These are phyloP conservation scores for Hypomyces rosellus DNA, from an alignment of 2,329 filamentous ascomycete species.

Conservation along the genomic window DNA sequence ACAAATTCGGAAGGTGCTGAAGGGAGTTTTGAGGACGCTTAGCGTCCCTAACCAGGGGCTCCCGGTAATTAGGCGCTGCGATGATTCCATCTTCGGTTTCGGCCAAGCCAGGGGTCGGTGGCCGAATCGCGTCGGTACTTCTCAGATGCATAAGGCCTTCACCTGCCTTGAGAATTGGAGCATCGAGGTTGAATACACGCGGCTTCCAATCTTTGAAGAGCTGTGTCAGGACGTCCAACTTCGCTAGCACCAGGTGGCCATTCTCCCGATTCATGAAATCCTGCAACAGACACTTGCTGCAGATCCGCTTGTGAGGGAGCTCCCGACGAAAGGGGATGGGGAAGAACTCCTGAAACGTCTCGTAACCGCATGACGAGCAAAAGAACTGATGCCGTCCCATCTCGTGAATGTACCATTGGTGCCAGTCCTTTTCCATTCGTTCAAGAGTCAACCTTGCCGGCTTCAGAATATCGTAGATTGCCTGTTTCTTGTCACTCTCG, in stretches of 20 bases:
- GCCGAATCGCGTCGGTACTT: constrained; percentile 12
- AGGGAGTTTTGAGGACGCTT: constrained; percentile 27
- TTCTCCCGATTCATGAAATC: constrained; percentile 22
- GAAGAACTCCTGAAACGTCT: constrained; percentile 27
- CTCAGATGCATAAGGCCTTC: constrained; percentile 17
- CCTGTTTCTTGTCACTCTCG: constrained; percentile 12
- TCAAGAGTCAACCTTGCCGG: constrained; percentile 24
- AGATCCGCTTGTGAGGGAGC: constrained; percentile 17
- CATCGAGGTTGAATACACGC: constrained; percentile 24
- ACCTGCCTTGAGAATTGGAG: constrained; percentile 20
- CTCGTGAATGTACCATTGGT: constrained; percentile 17
- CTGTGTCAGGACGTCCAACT: constrained; percentile 11
- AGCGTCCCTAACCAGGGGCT: constrained; percentile 19
- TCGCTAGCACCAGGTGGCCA: constrained; percentile 22
- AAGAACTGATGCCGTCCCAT: constrained; percentile 22
- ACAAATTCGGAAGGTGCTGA: constrained; percentile 22
- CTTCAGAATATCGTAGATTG: constrained; percentile 28
- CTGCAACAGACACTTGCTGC: constrained; percentile 26
- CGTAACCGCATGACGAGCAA: constrained; percentile 30
- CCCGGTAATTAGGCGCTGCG: constrained; percentile 2
- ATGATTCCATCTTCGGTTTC: constrained; percentile 13
- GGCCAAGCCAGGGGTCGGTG: not conserved
- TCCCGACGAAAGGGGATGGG: not conserved
- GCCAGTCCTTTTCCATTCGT: constrained; percentile 17
- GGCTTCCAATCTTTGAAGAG: constrained; percentile 24